Conservation (phyloP, 805 yeast species). For the Kodamaea neixiangensis region DNA sequence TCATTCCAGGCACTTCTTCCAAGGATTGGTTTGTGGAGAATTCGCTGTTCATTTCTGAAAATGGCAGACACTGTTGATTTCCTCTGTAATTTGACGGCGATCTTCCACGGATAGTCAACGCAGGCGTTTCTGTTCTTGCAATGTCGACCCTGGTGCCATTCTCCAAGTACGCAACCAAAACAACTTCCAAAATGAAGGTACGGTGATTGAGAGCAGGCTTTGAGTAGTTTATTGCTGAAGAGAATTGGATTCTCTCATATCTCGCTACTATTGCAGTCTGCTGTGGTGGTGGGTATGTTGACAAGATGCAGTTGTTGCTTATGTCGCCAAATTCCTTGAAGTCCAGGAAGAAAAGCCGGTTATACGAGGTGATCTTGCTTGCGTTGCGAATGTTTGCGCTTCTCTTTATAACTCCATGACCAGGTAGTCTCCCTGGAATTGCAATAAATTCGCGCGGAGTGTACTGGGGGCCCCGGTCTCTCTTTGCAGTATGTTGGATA, state of each 20-base stretch:
- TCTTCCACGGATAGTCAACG: conserved; percentile 61
- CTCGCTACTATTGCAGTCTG: conserved; percentile 18
- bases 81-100: conserved; percentile 54
- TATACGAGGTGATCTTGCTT: conserved; percentile 18
- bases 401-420: conserved; percentile 20
- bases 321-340: conserved; percentile 2
- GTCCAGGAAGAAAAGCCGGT: conserved; percentile 20
- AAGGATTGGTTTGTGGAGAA: neutral
- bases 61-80: neutral
- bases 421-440: conserved; percentile 27
- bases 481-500: conserved; percentile 29
- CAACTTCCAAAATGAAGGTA: conserved; percentile 19
- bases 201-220: conserved; percentile 11
- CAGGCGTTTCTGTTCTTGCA: conserved; percentile 50
- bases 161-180: conserved; percentile 16
- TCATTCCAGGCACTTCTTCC: neutral
- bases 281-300: conserved; percentile 10
- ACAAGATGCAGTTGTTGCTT: conserved; percentile 4
- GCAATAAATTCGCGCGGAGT: conserved; percentile 22
- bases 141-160: conserved; percentile 15
- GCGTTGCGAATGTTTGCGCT: conserved; percentile 26
- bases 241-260: conserved; percentile 28
- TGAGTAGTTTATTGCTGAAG: conserved; percentile 8
- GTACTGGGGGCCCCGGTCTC: conserved; percentile 28
- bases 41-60: neutral